These are phyloP conservation scores for Fusarium annulatum DNA, from an alignment of 2,329 filamentous ascomycete genomes.

Conservation along the genomic window DNA sequence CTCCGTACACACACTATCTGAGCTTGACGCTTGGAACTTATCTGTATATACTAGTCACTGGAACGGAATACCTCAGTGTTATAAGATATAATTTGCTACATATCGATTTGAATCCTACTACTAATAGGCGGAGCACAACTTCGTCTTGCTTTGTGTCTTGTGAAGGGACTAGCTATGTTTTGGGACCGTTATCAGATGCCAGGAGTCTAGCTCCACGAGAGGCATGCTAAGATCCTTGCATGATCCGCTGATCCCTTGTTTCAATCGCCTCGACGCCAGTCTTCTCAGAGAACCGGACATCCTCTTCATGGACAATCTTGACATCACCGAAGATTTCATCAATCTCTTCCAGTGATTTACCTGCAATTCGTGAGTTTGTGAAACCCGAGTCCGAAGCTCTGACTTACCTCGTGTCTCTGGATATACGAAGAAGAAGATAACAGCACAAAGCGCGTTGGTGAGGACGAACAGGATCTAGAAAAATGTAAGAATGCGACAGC, in stretches of 20 bases:
- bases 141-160: no score
- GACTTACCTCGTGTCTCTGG: slow-evolving; percentile 52
- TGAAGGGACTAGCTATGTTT: rapidly evolving
- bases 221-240: background rate
- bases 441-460: slow-evolving; percentile 52
- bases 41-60: slow-evolving; percentile 5
- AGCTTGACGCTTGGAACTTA: background rate
- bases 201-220: rapidly evolving
- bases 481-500: background rate
- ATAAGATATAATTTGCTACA: background rate
- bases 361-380: slow-evolving; percentile 16
- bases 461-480: slow-evolving; percentile 53
- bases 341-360: slow-evolving; percentile 55
- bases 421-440: slow-evolving; percentile 51
- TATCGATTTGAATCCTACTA: no score
- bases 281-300: slow-evolving; percentile 39
- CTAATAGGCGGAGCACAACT: no score
- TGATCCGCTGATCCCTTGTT: background rate
- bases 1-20: no score
- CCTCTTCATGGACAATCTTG: slow-evolving; percentile 40
- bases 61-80: no score
- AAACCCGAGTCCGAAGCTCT: rapidly evolving
- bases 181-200: rapidly evolving
- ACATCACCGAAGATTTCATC: slow-evolving; percentile 55
- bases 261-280: slow-evolving; percentile 9